A percentile compares a stretch with the other conserved stretches of the same genome.
Conservation (phyloP, 2,329 filamentous ascomycete genomes). For the Aspergillus tubingensis region DNA sequence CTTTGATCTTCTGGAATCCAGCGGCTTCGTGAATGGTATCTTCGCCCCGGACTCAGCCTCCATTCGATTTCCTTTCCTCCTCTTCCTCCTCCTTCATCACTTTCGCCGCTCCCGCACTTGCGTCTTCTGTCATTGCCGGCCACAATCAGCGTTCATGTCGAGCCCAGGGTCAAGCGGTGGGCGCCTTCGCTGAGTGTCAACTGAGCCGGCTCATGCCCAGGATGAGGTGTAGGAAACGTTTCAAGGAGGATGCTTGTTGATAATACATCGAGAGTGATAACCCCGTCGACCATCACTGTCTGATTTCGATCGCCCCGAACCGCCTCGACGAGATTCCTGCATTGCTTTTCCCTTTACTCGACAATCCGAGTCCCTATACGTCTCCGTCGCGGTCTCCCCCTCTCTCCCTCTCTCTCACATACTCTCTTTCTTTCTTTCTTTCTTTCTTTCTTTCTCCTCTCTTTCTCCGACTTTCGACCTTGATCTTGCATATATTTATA, state of each 20-base stretch:
- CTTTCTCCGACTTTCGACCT: constrained; percentile 2
- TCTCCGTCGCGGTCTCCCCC: constrained; percentile 3
- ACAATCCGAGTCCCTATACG: constrained; percentile 5
- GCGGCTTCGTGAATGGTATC: constrained; percentile 21
- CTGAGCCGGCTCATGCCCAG: constrained; percentile 34
- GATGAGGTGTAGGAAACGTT: constrained; percentile 50
- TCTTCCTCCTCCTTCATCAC: constrained; percentile 3
- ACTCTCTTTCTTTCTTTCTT: neutral
- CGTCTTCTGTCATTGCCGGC: constrained; percentile 20
- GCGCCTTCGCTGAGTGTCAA: constrained; percentile 32
- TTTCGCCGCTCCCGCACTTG: constrained; percentile 10
- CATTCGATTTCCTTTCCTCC: constrained; percentile 10
- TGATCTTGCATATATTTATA: neutral
- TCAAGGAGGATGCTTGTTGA: constrained; percentile 45
- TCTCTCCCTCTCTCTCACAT: neutral
- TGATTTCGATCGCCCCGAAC: constrained; percentile 20
- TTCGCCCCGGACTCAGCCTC: constrained; percentile 14
- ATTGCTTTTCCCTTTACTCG: constrained; percentile 15
- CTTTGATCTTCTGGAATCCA: constrained; percentile 21
- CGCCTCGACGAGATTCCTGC: constrained; percentile 13
- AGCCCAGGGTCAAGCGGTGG: constrained; percentile 25
- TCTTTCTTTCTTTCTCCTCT: neutral
- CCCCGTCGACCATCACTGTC: constrained; percentile 25
- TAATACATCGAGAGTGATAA: constrained; percentile 30
- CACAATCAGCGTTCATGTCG: constrained; percentile 31